Conservation (phyloP, 2,329 filamentous ascomycete species). For the Pezicula radicicola region DNA sequence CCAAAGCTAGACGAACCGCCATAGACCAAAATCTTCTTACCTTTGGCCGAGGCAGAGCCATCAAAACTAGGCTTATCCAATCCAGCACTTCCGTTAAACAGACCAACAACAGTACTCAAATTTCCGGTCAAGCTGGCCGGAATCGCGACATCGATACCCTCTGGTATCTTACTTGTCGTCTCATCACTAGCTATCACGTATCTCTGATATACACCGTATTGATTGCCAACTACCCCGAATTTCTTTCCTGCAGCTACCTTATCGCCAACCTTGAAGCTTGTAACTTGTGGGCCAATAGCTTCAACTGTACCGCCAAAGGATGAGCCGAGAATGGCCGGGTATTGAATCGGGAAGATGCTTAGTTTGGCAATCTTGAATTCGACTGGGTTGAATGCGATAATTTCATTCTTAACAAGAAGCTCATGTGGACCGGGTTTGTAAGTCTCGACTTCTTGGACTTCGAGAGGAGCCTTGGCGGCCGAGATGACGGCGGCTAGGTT, state of each 20-base stretch:
- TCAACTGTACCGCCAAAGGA: conserved; percentile 27
- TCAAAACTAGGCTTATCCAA: conserved; percentile 1
- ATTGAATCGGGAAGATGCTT: conserved; percentile 16
- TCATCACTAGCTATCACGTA: conserved; percentile 14
- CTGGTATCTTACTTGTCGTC: conserved; percentile 12
- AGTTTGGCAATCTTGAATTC: conserved; percentile 31
- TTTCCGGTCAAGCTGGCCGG: conserved; percentile 16
- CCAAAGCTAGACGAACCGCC: conserved; percentile 30
- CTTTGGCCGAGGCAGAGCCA: conserved; percentile 6
- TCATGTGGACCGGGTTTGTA: conserved; percentile 22
- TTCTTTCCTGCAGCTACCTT: conserved; percentile 16
- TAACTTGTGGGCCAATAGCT: conserved; percentile 23
- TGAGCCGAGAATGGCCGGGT: conserved; percentile 27
- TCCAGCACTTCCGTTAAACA: conserved; percentile 14
- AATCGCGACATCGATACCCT: not conserved
- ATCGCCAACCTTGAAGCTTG: conserved; percentile 25
- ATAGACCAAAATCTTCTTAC: conserved; percentile 30
- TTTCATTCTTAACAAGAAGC: conserved; percentile 27
- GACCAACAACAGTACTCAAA: conserved; percentile 22
- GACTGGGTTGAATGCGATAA: conserved; percentile 32
- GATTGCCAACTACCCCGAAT: conserved; percentile 4
- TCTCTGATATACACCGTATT: conserved; percentile 19
- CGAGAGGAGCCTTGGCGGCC: conserved; percentile 27
- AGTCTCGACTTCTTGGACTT: conserved; percentile 32
- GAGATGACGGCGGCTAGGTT: conserved; percentile 10